Evolutionary conservation across 768 basidiomycete species (phyloP).

Genomic region (Lactarius evosmus): DNA sequence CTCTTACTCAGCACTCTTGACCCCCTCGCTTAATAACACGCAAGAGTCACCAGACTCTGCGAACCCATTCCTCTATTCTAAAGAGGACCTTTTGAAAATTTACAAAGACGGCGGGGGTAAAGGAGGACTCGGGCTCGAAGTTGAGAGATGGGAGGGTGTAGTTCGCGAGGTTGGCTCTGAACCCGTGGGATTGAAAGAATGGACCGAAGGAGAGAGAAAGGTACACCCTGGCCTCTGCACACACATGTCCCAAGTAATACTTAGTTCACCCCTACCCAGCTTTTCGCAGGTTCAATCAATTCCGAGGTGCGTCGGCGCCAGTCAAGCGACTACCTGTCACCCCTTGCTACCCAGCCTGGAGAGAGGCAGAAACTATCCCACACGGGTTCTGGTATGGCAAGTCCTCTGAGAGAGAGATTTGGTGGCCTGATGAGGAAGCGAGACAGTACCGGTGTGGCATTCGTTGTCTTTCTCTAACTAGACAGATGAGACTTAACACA

Average conservation of each 20-base stretch:
- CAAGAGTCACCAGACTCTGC: constrained; percentile 58
- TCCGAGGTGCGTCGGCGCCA: constrained; percentile 86
- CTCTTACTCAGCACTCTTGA: constrained; percentile 70
- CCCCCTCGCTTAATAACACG: constrained; percentile 47
- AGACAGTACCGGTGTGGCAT: constrained; percentile 61
- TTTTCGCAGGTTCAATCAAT: constrained; percentile 79
- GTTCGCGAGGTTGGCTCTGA: constrained; percentile 72
- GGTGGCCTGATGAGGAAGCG: constrained; percentile 58
- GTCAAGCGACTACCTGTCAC: constrained; percentile 67
- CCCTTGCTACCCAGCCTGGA: constrained; percentile 49
- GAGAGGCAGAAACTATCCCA: constrained; percentile 62
- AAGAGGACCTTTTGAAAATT: constrained; percentile 79
- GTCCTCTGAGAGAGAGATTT: constrained; percentile 67
- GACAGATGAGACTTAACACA: constrained; percentile 8
- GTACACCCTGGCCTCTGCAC: constrained; percentile 40
- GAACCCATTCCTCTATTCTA: constrained; percentile 84
- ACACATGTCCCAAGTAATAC: constrained; percentile 11
- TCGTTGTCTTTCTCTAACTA: constrained; percentile 8
- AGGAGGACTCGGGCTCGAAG: constrained; percentile 75
- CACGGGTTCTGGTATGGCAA: constrained; percentile 43
- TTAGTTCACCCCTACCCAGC: constrained; percentile 41
- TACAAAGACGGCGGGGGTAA: constrained; percentile 76
- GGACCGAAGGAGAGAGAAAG: constrained; percentile 85
- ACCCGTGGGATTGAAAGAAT: constrained; percentile 74
- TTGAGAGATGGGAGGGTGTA: constrained; percentile 87